Evolutionary conservation across 306 rosid species (phyloP), one percentile per base, ranked within the genome.

Genomic region (Quillaja saponaria): DNA sequence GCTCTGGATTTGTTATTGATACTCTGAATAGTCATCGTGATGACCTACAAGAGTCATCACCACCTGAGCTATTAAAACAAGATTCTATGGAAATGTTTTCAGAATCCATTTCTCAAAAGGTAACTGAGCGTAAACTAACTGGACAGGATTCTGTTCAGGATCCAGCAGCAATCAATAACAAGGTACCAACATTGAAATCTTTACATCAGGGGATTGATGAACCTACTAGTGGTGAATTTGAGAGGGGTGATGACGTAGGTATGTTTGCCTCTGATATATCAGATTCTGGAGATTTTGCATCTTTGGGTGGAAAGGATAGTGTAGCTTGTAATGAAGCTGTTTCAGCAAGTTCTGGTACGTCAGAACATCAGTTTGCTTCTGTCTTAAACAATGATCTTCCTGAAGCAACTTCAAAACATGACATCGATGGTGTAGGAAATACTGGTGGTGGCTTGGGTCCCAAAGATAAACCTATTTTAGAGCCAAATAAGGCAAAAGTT

Each of bases 381-480:
- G 13, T 40, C 49, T 53, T 28, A 37, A 40, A 66, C 19, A 37
- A 37, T 48, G 87, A 71, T 73, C 38, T 60, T 51, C 42, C 69
- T 18, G 86, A 76, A 55, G 72, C 71, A 45, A 41, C 67, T 42
- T 60, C 64, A 34, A 75, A 66, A 54, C 76, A 58, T 57, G 76
- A 77, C 57, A 77, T 58, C 51, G 87, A 74, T 65, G 49, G 58
- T 51, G 42, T 68, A 62, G 95, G 79, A 67, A 72, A 57, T 64
- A 46, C 59, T 53, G 77, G 57, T 56, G 60, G 63, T 47, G 71
- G 19, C 14, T 58, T 66, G 18, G 86, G 68, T 52, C 58, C 75
- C 34, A 81, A 80, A 65, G 95, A 89, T 53, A 87, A 68, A 74
- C 77, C 77, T 60, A 55, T 59, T 62, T 49, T 61, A 7, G 96